phyloP scores from a whole-genome alignment of 257 asterid species.

The Solanum ossicruentum region DNA sequence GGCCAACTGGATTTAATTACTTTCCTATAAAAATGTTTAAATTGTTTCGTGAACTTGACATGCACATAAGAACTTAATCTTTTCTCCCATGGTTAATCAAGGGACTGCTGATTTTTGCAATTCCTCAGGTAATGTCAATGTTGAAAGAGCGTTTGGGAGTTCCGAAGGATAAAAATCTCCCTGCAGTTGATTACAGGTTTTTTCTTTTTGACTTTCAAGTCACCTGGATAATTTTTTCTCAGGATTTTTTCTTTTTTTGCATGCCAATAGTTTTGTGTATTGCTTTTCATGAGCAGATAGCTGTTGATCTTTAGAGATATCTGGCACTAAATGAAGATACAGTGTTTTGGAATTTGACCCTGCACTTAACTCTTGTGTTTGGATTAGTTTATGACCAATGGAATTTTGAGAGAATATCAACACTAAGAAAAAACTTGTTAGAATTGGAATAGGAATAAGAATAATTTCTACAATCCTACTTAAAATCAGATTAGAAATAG shows the following conservation, averaged over 20 bases:
- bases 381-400: not conserved
- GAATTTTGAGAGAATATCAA: not conserved
- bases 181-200: conserved; percentile 79
- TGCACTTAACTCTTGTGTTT: not conserved
- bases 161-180: conserved; percentile 53
- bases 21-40: not conserved
- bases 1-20: not conserved
- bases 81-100: not conserved
- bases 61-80: not conserved
- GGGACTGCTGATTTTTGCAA: not conserved
- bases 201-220: not conserved
- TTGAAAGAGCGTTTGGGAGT: conserved; percentile 74
- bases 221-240: not conserved
- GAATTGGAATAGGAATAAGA: too few species aligned
- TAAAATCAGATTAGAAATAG: too few species aligned
- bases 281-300: not conserved
- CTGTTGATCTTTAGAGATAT: not conserved
- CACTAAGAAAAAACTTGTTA: not conserved
- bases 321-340: not conserved
- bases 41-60: not conserved
- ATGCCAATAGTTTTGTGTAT: not conserved
- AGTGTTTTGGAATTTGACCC: not conserved
- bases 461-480: too few species aligned
- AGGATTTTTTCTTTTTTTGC: not conserved
- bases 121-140: conserved; percentile 59